Evolutionary conservation across 176 grass and related monocot species (phyloP), one percentile per base, ranked within the genome.

Genomic region (Phragmites australis): DNA sequence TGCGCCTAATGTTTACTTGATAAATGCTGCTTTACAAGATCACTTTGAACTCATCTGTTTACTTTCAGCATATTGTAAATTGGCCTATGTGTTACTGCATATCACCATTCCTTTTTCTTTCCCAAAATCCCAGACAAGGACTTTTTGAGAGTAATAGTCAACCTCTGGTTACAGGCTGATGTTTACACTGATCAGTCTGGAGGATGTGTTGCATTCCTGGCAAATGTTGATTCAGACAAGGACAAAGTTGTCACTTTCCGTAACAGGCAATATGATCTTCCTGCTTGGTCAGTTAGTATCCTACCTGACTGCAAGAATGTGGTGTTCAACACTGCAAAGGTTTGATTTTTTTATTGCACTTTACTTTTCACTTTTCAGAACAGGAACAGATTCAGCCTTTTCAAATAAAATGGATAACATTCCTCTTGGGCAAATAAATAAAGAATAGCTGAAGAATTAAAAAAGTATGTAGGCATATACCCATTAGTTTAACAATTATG

Each of bases 301-400:
- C 90, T 99, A 44, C 96, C 96, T 57, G 92, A 99, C 78, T 99
- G 96, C 92, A 93, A 91, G 81, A 99, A 86, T 86, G 92, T 95
- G 16, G 88, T 83, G 71, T 99, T 99, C 78, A 99, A 99, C 74
- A 94, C 88, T 78, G 96, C 96, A 62, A 93, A 89, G 92, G 96
- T 77, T 55, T 3, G 0, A 26, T 65, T 44, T 74, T 87, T 58
- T 47, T 37, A 27, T 37, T 79, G 15, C 22, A 42, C 42, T n/a
- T n/a, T n/a, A n/a, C n/a, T n/a, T 62, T 80, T 54, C 1, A 32
- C 3, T 66, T 73, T 47, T 57, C 16, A 78, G 45, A 48, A 41
- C 49, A 66, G 47, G 27, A 83, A 78, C 21, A 65, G 9, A 72
- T 47, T 48, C 21, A 65, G 12, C 27, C 8, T 55, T 81, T 53